These are phyloP conservation scores for Quercus agrifolia DNA, from an alignment of 306 rosid genomes.

Conservation along the genomic window DNA sequence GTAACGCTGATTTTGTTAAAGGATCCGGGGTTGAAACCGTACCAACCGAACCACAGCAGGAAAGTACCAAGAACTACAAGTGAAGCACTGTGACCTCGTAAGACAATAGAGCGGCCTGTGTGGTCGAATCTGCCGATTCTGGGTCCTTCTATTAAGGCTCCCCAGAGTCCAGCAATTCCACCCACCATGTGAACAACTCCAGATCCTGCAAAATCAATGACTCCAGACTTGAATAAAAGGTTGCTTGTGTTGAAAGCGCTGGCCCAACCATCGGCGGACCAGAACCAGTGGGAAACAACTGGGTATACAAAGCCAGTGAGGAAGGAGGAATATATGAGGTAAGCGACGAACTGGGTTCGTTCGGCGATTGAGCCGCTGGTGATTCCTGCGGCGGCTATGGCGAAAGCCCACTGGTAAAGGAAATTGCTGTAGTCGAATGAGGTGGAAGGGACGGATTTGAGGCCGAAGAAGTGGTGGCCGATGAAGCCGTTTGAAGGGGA, in stretches of 20 bases:
- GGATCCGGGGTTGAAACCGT: constrained; percentile 93
- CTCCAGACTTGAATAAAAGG: constrained; percentile 58
- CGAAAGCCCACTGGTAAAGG: constrained; percentile 97
- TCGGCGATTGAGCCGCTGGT: constrained; percentile 92
- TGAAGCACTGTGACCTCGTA: constrained; percentile 76
- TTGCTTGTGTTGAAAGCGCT: constrained; percentile 19
- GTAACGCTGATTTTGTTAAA: constrained; percentile 46
- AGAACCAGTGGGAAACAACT: constrained; percentile 84
- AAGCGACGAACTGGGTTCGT: constrained; percentile 83
- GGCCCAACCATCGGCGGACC: constrained; percentile 93
- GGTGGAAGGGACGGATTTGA: constrained; percentile 32
- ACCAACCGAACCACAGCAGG: constrained; percentile 97
- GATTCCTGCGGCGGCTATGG: constrained; percentile 95
- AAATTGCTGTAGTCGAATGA: constrained; percentile 50
- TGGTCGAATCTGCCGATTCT: constrained; percentile 81
- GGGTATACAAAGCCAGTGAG: constrained; percentile 94
- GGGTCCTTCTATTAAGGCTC: constrained; percentile 79
- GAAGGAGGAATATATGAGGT: constrained; percentile 74
- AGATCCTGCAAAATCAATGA: constrained; percentile 87
- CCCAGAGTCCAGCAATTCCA: constrained; percentile 88
- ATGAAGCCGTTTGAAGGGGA: constrained; percentile 79
- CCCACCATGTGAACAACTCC: constrained; percentile 95
- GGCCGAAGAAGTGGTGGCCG: constrained; percentile 75
- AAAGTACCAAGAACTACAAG: constrained; percentile 75
- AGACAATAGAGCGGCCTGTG: constrained; percentile 35